phyloP scores from a whole-genome alignment of 23 red algal genomes.

The Pyropia haitanensis region DNA sequence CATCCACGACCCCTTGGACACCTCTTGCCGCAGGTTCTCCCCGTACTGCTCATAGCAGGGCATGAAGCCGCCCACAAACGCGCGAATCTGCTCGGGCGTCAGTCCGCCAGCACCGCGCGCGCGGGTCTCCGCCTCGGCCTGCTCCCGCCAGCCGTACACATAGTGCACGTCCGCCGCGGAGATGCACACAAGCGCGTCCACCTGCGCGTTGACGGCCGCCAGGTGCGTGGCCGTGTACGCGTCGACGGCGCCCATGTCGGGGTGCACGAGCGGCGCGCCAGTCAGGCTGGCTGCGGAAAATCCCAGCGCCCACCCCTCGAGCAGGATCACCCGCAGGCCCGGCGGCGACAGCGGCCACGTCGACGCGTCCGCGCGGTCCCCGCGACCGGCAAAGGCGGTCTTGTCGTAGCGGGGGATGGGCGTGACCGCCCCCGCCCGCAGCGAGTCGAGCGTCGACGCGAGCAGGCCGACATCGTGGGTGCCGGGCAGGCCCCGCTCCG shows the following conservation, averaged over 20 bases:
- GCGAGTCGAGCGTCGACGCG: conserved; percentile 20
- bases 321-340: conserved; percentile 33
- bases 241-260: conserved; percentile 52
- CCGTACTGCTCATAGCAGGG: conserved; percentile 76
- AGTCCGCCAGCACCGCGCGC: conserved; percentile 37
- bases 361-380: conserved; percentile 70
- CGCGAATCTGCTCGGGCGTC: conserved; percentile 72
- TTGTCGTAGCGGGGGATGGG: conserved; percentile 90
- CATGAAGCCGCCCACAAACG: conserved; percentile 94
- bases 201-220: conserved; percentile 31
- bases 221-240: conserved; percentile 36
- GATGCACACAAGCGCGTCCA: conserved; percentile 77
- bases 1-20: no score
- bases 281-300: conserved; percentile 25
- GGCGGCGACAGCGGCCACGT: conserved; percentile 16
- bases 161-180: conserved; percentile 61
- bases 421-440: conserved; percentile 7
- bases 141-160: conserved; percentile 85
- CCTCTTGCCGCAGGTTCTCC: no score
- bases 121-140: conserved; percentile 67
- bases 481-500: conserved; percentile 82
- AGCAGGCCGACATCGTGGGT: conserved; percentile 75
- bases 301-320: conserved; percentile 93
- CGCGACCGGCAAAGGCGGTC: conserved; percentile 67
- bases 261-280: conserved; percentile 2